Conservation (phyloP, 192 early-diverging fungal species). For the Piromyces finnis region DNA sequence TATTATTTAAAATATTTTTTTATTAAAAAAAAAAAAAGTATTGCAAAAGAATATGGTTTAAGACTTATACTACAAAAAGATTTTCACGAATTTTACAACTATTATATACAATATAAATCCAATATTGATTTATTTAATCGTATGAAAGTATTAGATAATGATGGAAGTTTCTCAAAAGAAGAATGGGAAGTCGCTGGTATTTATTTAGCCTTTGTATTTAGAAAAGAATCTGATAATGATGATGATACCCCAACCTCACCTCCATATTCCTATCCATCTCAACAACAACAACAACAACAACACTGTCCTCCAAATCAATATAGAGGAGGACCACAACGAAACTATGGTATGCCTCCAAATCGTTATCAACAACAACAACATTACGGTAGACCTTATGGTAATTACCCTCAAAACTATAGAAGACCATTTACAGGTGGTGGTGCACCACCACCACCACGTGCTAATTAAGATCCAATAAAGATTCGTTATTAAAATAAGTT, state of each 20-base stretch:
- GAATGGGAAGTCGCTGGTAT: constrained; percentile 88
- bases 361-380: background rate
- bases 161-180: constrained; percentile 47
- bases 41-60: constrained; percentile 69
- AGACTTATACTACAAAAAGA: constrained; percentile 48
- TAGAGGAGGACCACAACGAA: background rate
- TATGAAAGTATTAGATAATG: constrained; percentile 66
- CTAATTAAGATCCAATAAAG: too few relatives aligned
- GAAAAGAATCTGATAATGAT: constrained; percentile 12
- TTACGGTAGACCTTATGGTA: too few relatives aligned
- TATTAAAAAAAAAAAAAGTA: too few relatives aligned
- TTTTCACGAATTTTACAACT: constrained; percentile 70
- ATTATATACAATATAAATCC: constrained; percentile 30
- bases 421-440: too few relatives aligned
- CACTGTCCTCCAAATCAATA: background rate
- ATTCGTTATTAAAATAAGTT: too few relatives aligned
- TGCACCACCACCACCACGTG: too few relatives aligned
- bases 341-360: background rate
- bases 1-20: too few relatives aligned
- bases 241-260: background rate
- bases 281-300: too few relatives aligned
- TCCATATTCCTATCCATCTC: background rate
- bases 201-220: constrained; percentile 56
- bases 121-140: constrained; percentile 41
- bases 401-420: too few relatives aligned